These are phyloP conservation scores for Eucalyptus curtisii DNA, from an alignment of 345 rosid species.

Conservation along the genomic window DNA sequence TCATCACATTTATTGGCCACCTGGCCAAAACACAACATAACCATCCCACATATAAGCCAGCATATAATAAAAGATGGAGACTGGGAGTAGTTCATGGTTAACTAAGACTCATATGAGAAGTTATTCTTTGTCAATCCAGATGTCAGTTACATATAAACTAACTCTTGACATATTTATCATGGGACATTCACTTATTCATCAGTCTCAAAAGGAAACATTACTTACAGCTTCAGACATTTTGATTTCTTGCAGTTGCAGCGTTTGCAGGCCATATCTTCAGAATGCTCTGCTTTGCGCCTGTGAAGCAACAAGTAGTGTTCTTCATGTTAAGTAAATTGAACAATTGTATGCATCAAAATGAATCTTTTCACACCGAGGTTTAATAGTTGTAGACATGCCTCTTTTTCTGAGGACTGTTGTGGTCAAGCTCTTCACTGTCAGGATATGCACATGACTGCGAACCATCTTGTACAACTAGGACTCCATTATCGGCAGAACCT, in stretches of 20 bases:
- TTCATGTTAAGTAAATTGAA: neutral
- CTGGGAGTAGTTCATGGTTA: neutral
- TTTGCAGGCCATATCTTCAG: slow-evolving; percentile 66
- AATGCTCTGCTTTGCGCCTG: slow-evolving; percentile 57
- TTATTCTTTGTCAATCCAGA: neutral
- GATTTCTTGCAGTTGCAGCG: slow-evolving; percentile 97
- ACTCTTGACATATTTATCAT: neutral
- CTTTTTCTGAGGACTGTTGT: slow-evolving; percentile 67
- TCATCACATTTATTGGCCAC: neutral
- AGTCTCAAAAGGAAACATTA: neutral
- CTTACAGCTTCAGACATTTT: slow-evolving; percentile 98
- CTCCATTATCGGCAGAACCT: slow-evolving; percentile 18
- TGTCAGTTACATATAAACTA: neutral
- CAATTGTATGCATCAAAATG: neutral
- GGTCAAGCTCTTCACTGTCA: slow-evolving; percentile 38
- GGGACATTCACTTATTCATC: neutral
- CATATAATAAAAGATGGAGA: neutral
- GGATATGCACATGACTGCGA: slow-evolving; percentile 24
- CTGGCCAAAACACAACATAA: neutral
- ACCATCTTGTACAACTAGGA: slow-evolving; percentile 29
- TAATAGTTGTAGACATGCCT: slow-evolving; percentile 20
- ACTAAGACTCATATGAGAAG: neutral
- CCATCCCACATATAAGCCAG: neutral
- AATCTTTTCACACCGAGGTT: neutral
- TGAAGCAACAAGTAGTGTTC: neutral